A percentile compares a stretch with the other conserved stretches of the same genome.
Evolutionary conservation across 352 stramenopile species (phyloP).

Genomic region (Globisporangium mamillatum): DNA sequence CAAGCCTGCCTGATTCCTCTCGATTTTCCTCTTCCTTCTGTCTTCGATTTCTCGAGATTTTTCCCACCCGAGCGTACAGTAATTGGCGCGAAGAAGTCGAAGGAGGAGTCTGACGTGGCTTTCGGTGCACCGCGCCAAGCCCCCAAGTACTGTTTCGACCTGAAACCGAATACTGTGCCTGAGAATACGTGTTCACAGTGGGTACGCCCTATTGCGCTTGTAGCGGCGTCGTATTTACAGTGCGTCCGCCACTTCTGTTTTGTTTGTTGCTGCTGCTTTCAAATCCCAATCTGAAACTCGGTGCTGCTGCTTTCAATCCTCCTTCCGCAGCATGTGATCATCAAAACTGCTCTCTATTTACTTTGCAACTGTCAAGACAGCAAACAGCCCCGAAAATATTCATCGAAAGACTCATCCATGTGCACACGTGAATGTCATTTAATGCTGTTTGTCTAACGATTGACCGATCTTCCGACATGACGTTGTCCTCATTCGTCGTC

Average conservation of each 20-base stretch:
- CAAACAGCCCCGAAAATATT: too few species aligned
- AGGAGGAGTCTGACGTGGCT: neutral
- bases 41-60: neutral
- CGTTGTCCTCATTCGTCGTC: neutral
- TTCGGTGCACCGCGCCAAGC: neutral
- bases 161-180: neutral
- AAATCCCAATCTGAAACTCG: neutral
- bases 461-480: neutral
- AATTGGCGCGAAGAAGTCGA: neutral
- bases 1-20: neutral
- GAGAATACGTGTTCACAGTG: neutral
- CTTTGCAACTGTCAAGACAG: neutral
- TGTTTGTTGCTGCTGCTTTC: neutral
- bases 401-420: neutral
- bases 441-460: neutral
- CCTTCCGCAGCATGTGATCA: neutral
- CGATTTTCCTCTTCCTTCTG: neutral
- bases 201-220: neutral
- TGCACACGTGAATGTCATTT: neutral
- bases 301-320: neutral
- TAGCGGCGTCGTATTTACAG: neutral
- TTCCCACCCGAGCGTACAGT: neutral
- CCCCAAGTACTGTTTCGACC: conserved; percentile 2
- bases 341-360: neutral
- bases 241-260: neutral